Evolutionary conservation across 108 stramenopile genomes (phyloP).

Genomic region (Skeletonema marinoi): DNA sequence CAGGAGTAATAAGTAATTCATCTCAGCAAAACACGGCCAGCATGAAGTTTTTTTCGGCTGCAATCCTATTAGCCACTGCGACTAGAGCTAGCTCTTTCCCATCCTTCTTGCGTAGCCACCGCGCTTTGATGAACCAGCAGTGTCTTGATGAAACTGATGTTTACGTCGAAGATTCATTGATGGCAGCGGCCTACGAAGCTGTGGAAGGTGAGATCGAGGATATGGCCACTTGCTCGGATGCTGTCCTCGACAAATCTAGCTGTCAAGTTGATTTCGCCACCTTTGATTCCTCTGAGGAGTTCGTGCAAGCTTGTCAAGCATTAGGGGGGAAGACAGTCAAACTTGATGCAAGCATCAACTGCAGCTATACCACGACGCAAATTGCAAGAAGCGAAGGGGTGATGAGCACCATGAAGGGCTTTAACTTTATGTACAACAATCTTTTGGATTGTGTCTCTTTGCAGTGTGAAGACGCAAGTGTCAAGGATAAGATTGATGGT

Average conservation of each 20-base stretch:
- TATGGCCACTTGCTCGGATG: conserved; percentile 2
- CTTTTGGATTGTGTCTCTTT: conserved; percentile 9
- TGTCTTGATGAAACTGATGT: conserved; percentile 6
- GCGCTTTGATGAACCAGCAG: not conserved
- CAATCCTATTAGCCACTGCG: conserved; percentile 1
- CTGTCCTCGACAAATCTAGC: conserved; percentile 1
- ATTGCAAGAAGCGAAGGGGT: not conserved
- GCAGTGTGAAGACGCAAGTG: conserved; percentile 6
- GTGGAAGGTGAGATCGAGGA: conserved; percentile 6
- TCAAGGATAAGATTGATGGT: not conserved
- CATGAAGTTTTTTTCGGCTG: not conserved
- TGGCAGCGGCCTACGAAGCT: not conserved
- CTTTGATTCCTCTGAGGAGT: conserved; percentile 6
- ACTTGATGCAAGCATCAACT: conserved; percentile 9
- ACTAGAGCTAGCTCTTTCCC: not conserved
- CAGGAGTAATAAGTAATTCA: not conserved
- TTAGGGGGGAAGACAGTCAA: conserved; percentile 12
- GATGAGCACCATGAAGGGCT: not conserved
- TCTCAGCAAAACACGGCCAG: not conserved
- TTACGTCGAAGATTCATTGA: not conserved
- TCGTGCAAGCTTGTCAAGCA: not conserved
- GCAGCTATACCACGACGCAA: not conserved
- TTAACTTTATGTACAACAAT: conserved; percentile 8
- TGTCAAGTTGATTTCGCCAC: conserved; percentile 9
- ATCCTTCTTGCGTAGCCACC: conserved; percentile 5